Base-by-base conservation (phyloP, 225 moss, liverwort and hornwort species). In the Thuidium tamariscinum region DNA sequence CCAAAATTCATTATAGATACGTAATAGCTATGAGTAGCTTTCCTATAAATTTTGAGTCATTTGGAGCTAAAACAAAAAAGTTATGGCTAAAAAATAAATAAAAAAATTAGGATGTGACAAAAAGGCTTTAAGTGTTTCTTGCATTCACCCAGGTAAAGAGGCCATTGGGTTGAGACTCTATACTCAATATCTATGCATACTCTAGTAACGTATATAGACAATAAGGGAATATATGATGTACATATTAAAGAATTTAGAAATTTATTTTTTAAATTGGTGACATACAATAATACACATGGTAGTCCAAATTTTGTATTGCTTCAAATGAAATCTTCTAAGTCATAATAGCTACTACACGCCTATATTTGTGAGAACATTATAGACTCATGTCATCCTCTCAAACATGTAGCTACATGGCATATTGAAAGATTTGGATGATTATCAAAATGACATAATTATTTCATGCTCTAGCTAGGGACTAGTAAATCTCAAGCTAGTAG, bases 71-170 rank as follows among this genome's bases (percentile, higher is more conserved):
- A n/a, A n/a, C n/a, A n/a, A n/a, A n/a, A n/a, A n/a, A n/a, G n/a
- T n/a, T n/a, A n/a, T n/a, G n/a, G n/a, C n/a, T n/a, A n/a, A n/a
- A n/a, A n/a, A n/a, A n/a, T n/a, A n/a, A n/a, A n/a, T n/a, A n/a
- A n/a, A n/a, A n/a, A n/a, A n/a, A n/a, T n/a, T n/a, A n/a, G n/a
- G n/a, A n/a, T n/a, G n/a, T n/a, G n/a, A n/a, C n/a, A n/a, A n/a
- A n/a, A n/a, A n/a, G n/a, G n/a, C n/a, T n/a, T n/a, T n/a, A n/a
- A n/a, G n/a, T n/a, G n/a, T n/a, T n/a, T n/a, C n/a, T n/a, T n/a
- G n/a, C n/a, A n/a, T n/a, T n/a, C n/a, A n/a, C n/a, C n/a, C n/a
- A 18, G 18, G 1, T 18, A 72, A 12, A 10, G 2, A 10, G 1
- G 5, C 25, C 27, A 72, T 42, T 16, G 4, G 29, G 3, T 70